Base-by-base conservation (phyloP, 2,329 filamentous ascomycete genomes). In the Stemphylium lycopersici region DNA sequence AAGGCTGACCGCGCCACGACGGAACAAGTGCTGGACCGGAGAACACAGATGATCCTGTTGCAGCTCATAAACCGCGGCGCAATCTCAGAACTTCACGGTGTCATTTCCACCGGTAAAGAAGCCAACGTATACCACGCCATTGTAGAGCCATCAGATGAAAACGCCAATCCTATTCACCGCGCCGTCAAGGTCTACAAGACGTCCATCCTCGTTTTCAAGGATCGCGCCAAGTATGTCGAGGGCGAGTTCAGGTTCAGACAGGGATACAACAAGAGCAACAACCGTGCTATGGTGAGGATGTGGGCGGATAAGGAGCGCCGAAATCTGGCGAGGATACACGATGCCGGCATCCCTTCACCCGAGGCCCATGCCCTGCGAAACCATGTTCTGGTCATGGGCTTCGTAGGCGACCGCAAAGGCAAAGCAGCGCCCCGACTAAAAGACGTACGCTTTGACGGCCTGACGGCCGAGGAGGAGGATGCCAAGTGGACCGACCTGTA, bases 151-250 rank as follows among this genome's bases (percentile, higher is more conserved):
- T 80, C 83, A 2, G 82, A 84, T 8, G 45, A 55, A 6, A 61
- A 62, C 11, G 78, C 64, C 6, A 55, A 59, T 16, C 78, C 84
- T 0, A 77, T 87, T 0, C 91, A 96, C 69, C 86, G 91, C 43
- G 95, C 95, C 11, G 92, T 98, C 81, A 99, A 99, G 79, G 91
- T 99, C 45, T 99, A 99, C 85, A 99, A 99, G 83, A 99, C 95
- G 6, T 90, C 90, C 49, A 99, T 99, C 61, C 80, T 99, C 29
- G 92, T 96, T 20, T 99, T 99, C 86, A 98, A 98, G 79, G 95
- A 99, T 77, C 86, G 95, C 54, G 93, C 97, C 77, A 89, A 92
- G 69, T 99, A 99, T 76, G 95, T 99, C 59, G 90, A 89, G 0
- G 95, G 95, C 62, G 95, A 99, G 77, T 92, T 93, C 77, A 84